Evolutionary conservation across 768 basidiomycete species (phyloP), one percentile per base, ranked within the genome.

Genomic region (Suillus bovinus): DNA sequence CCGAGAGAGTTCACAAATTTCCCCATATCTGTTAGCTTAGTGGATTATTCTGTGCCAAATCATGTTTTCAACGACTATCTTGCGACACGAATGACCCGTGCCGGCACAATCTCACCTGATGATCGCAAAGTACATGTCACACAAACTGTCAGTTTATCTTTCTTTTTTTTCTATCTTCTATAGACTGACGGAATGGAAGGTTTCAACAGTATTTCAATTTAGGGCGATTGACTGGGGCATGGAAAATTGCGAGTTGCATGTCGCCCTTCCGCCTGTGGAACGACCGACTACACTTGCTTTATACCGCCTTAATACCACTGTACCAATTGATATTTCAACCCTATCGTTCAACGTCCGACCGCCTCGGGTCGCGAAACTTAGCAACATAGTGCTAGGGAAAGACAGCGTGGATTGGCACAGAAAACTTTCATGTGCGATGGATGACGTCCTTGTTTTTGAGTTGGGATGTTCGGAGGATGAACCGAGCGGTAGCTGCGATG

Each of bases 31-130:
- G 50, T 52, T 20, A 52, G 29, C 29, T 31, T 52, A 20, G 50
- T 52, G 50, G 50, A 52, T 52, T 10, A n/a, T n/a, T 52, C 50
- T 20, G 50, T 29, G 3, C 50, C 29, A 52, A 52, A 20, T 29
- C 50, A 31, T 31, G 50, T 52, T 31, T 49, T 52, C 29, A 31
- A 52, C 31, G 50, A 52, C 50, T 31, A 52, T 52, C 50, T 52
- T 52, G 50, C 50, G 1, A 52, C 7, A 29, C 50, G 17, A 29
- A 31, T 3, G 29, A 52, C 50, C 11, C 50, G 50, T n/a, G 20
- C 29, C 29, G 50, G 50, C 29, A 52, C 50, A 52, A 52, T 31
- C 17, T 50, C 27, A 17, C 49, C 50, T 52, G 29, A 52, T 31
- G 50, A 52, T 20, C 50, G 50, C 50, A 52, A 52, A 52, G 50